Conservation (phyloP, 768 basidiomycete species). For the Termitomyces sp. region DNA sequence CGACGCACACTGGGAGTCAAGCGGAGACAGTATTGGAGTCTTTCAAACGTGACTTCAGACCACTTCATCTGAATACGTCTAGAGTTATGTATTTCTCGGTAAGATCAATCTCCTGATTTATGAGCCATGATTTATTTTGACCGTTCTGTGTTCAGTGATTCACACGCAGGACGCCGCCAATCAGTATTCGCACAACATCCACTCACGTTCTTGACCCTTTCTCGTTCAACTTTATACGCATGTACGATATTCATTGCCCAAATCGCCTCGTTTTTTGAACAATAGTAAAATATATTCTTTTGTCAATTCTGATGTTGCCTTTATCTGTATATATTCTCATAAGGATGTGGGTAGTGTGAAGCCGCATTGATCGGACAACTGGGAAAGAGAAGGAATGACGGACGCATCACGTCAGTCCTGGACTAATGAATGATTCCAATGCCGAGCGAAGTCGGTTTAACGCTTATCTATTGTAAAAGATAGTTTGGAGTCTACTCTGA, state of each 20-base stretch:
- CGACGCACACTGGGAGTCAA: slow-evolving; percentile 29
- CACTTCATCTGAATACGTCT: slow-evolving; percentile 27
- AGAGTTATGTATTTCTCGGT: slow-evolving; percentile 38
- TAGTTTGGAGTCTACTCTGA: background rate
- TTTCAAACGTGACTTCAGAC: slow-evolving; percentile 47
- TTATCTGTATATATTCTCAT: background rate
- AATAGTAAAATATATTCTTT: background rate
- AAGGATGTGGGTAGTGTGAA: background rate
- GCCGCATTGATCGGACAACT: no score
- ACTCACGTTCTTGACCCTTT: background rate
- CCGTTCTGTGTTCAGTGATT: background rate
- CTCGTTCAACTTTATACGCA: background rate
- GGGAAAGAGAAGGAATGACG: background rate
- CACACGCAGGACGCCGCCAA: no score
- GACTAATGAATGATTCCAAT: no score
- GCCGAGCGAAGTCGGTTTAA: background rate
- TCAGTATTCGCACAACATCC: no score
- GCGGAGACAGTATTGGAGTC: slow-evolving; percentile 34
- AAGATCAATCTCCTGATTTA: slow-evolving; percentile 5
- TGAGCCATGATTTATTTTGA: background rate
- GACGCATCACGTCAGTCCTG: no score
- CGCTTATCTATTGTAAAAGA: background rate
- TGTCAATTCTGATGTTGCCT: background rate
- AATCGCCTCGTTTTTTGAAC: background rate
- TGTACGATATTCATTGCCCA: background rate